Percentiles rank a stretch among this genome's conserved stretches.
Conservation (phyloP, 176 grass and related monocot species). For the Aegilops bicornis region DNA sequence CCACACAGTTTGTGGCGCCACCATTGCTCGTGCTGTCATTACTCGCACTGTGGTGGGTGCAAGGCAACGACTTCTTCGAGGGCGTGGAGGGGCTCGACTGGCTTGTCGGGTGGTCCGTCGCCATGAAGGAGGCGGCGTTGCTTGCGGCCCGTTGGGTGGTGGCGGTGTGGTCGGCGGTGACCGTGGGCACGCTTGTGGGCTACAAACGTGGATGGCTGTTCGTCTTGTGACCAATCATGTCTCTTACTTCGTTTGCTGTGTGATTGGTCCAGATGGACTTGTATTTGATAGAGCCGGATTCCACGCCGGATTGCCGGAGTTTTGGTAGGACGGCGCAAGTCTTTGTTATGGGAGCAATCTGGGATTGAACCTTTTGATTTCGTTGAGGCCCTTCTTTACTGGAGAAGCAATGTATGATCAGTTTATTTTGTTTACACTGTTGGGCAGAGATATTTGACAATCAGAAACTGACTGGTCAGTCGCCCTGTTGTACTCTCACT, state of each 20-base stretch:
- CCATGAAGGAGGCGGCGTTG: constrained; percentile 71
- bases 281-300: constrained; percentile 35
- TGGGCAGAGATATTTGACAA: background rate
- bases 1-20: constrained; percentile 61
- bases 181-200: constrained; percentile 51
- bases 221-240: constrained; percentile 55
- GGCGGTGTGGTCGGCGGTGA: constrained; percentile 56
- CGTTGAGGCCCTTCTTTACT: constrained; percentile 14
- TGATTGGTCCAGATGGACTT: constrained; percentile 21
- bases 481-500: constrained; percentile 29
- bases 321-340: constrained; percentile 37
- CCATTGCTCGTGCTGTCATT: constrained; percentile 61
- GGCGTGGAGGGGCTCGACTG: constrained; percentile 35
- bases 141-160: constrained; percentile 70
- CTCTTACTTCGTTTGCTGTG: background rate
- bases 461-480: constrained; percentile 32
- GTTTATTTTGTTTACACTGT: constrained; percentile 10
- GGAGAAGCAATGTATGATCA: constrained; percentile 26
- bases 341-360: constrained; percentile 11
- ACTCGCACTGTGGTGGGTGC: constrained; percentile 59
- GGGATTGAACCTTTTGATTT: constrained; percentile 29
- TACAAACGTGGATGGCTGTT: constrained; percentile 78
- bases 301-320: constrained; percentile 7
- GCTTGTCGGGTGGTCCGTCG: constrained; percentile 56
- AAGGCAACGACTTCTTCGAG: constrained; percentile 66